A percentile compares a stretch with the other conserved stretches of the same genome.
These are phyloP conservation scores for Colletotrichum noveboracense DNA, from an alignment of 2,329 filamentous ascomycete species.

Conservation along the genomic window DNA sequence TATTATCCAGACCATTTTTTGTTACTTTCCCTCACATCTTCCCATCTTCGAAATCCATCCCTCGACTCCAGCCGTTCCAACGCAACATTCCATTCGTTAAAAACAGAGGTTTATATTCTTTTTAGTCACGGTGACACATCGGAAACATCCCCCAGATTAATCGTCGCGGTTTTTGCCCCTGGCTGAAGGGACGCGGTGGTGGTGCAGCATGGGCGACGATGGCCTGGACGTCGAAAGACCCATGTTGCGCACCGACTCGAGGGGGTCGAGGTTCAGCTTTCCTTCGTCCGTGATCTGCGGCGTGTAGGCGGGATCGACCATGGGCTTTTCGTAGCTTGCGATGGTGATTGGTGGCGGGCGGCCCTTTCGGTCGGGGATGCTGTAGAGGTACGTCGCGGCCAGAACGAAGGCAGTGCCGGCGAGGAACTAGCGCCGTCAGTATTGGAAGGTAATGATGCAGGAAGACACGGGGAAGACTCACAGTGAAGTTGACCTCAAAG, in stretches of 20 bases:
- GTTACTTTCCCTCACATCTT: background rate
- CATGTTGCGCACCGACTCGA: conserved; percentile 41
- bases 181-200: conserved; percentile 19
- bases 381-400: conserved; percentile 85
- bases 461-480: conserved; percentile 52
- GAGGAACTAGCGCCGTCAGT: conserved; percentile 67
- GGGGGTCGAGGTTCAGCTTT: conserved; percentile 43
- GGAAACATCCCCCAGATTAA: background rate
- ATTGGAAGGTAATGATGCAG: background rate
- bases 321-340: conserved; percentile 78
- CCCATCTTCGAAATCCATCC: background rate
- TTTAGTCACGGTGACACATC: background rate
- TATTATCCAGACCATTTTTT: conserved; percentile 17
- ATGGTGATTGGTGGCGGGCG: conserved; percentile 72
- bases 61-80: background rate
- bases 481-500: conserved; percentile 73
- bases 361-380: conserved; percentile 64
- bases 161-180: conserved; percentile 22
- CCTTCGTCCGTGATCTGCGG: conserved; percentile 36
- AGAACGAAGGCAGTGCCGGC: conserved; percentile 81
- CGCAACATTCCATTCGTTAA: background rate
- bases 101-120: background rate
- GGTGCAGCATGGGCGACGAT: conserved; percentile 46
- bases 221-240: conserved; percentile 53
- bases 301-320: conserved; percentile 55